Evolutionary conservation across 495 filamentous ascomycete genomes (phyloP).

Genomic region (Penicillium arizonense): DNA sequence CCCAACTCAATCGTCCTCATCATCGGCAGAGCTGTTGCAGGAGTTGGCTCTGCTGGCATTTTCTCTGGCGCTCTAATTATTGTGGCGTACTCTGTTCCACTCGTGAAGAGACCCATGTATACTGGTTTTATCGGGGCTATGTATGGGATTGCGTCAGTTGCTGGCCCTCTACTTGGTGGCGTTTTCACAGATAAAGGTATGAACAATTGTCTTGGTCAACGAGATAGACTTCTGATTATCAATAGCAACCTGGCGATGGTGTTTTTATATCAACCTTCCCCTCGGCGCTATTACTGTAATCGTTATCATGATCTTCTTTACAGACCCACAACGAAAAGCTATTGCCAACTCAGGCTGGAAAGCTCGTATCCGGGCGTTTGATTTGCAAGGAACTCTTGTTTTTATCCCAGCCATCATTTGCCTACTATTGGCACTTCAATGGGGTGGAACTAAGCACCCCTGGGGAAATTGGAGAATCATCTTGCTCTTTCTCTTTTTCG

Average conservation of each 20-base stretch:
- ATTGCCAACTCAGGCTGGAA: conserved; percentile 18
- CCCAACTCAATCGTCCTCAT: conserved; percentile 66
- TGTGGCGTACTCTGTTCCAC: conserved; percentile 58
- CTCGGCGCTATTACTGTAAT: conserved; percentile 59
- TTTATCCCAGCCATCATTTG: conserved; percentile 37
- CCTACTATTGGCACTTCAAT: conserved; percentile 41
- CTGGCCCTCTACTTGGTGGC: conserved; percentile 63
- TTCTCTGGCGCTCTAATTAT: conserved; percentile 74
- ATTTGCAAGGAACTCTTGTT: conserved; percentile 30
- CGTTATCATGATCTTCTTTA: conserved; percentile 53
- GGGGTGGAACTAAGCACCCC: conserved; percentile 38
- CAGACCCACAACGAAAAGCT: conserved; percentile 24
- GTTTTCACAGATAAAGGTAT: conserved; percentile 55
- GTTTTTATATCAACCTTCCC: conserved; percentile 76
- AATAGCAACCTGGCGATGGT: conserved; percentile 78
- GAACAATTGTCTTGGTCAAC: no score
- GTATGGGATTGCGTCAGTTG: conserved; percentile 67
- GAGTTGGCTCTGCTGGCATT: conserved; percentile 64
- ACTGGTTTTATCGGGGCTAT: conserved; percentile 65
- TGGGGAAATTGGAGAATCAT: conserved; percentile 36
- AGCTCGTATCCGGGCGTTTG: conserved; percentile 28
- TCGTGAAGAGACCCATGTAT: conserved; percentile 63
- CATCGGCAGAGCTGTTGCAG: conserved; percentile 72
- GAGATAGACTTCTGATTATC: no score
- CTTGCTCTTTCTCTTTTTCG: conserved; percentile 34